Evolutionary conservation across 768 basidiomycete species (phyloP).

Genomic region (Lactarius psammicola): DNA sequence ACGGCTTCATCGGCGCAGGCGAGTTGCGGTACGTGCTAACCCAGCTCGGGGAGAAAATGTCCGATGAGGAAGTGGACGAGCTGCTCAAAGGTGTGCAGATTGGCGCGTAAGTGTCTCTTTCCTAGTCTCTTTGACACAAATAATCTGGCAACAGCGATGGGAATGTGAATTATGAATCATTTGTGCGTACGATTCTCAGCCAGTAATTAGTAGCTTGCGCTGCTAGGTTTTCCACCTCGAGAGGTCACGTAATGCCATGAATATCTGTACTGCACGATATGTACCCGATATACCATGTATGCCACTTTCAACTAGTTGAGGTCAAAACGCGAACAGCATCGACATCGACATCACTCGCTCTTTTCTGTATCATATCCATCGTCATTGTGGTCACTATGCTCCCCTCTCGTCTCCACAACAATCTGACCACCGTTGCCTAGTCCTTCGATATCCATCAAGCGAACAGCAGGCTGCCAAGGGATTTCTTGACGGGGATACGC

Average conservation of each 20-base stretch:
- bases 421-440: constrained; percentile 34
- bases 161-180: constrained; percentile 96
- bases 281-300: constrained; percentile 1
- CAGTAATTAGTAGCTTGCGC: constrained; percentile 55
- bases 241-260: constrained; percentile 6
- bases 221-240: background rate
- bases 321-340: background rate
- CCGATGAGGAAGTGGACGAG: constrained; percentile 97
- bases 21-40: constrained; percentile 82
- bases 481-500: constrained; percentile 72
- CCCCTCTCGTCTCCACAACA: constrained; percentile 31
- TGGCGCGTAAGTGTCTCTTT: constrained; percentile 58
- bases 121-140: constrained; percentile 11
- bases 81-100: constrained; percentile 94
- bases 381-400: constrained; percentile 8
- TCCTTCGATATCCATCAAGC: constrained; percentile 27
- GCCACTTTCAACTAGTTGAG: background rate
- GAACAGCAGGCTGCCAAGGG: constrained; percentile 40
- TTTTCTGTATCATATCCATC: constrained; percentile 30
- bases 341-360: constrained; percentile 18
- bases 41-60: constrained; percentile 97
- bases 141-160: constrained; percentile 64
- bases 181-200: constrained; percentile 90
- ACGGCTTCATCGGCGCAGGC: constrained; percentile 88
- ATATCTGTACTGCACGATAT: constrained; percentile 7